Conservation (phyloP, 2,329 filamentous ascomycete genomes). For the Fonsecaea nubica region DNA sequence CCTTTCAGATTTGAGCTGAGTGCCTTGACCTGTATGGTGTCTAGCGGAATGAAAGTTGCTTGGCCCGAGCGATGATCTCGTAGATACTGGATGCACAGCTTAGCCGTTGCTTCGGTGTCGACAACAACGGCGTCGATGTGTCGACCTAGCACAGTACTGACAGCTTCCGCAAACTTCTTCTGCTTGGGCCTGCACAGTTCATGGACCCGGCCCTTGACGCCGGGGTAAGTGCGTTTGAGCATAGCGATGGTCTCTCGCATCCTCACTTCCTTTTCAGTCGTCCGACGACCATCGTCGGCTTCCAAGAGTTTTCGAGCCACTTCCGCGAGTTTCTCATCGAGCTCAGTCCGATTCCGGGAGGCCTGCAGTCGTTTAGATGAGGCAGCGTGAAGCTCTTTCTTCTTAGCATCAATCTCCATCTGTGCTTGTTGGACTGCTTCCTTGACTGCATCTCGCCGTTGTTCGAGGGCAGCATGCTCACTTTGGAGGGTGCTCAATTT, state of each 20-base stretch:
- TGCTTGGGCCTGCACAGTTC: slow-evolving; percentile 95
- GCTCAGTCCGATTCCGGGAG: slow-evolving; percentile 81
- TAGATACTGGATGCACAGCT: slow-evolving; percentile 92
- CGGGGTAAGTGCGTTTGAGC: slow-evolving; percentile 88
- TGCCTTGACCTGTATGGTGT: slow-evolving; percentile 94
- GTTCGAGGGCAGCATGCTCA: slow-evolving; percentile 72
- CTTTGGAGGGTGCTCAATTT: slow-evolving; percentile 74
- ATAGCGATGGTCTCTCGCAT: slow-evolving; percentile 84
- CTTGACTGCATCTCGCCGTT: slow-evolving; percentile 70
- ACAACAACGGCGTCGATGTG: slow-evolving; percentile 96
- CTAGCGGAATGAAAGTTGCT: slow-evolving; percentile 92
- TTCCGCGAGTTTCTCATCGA: slow-evolving; percentile 89
- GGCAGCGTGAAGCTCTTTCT: slow-evolving; percentile 85
- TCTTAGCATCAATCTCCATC: slow-evolving; percentile 82
- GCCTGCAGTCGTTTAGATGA: slow-evolving; percentile 83
- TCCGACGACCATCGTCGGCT: slow-evolving; percentile 82
- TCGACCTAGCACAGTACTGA: slow-evolving; percentile 87
- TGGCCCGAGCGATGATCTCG: slow-evolving; percentile 86
- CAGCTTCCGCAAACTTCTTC: slow-evolving; percentile 93
- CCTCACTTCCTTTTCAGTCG: slow-evolving; percentile 79
- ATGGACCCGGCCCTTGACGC: slow-evolving; percentile 86
- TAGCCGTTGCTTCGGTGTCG: slow-evolving; percentile 90
- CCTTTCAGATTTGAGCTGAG: slow-evolving; percentile 91
- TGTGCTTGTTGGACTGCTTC: slow-evolving; percentile 70
- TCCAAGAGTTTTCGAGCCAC: slow-evolving; percentile 80